Evolutionary conservation across 2,329 filamentous ascomycete species (phyloP).

Genomic region (Claviceps humidiphila): DNA sequence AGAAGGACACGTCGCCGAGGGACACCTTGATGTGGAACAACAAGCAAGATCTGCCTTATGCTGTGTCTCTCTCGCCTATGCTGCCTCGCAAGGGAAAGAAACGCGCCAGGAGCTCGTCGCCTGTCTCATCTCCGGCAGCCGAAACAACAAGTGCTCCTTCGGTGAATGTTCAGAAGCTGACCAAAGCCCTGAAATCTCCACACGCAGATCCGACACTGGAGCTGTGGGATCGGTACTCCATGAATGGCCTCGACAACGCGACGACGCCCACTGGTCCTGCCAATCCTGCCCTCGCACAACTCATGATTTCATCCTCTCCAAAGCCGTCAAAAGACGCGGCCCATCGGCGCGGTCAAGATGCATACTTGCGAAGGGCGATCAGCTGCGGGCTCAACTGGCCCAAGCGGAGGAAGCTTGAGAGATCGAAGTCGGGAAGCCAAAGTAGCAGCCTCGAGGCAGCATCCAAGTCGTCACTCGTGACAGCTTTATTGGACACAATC

Average conservation of each 20-base stretch:
- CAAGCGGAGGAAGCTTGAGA: slow-evolving; percentile 51
- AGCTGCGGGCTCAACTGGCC: slow-evolving; percentile 61
- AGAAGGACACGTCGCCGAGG: slow-evolving; percentile 40
- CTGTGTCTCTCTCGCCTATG: slow-evolving; percentile 32
- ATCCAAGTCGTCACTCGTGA: slow-evolving; percentile 45
- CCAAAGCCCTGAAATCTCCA: slow-evolving; percentile 48
- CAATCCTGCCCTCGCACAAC: slow-evolving; percentile 47
- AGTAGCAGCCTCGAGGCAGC: slow-evolving; percentile 28
- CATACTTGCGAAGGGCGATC: slow-evolving; percentile 45
- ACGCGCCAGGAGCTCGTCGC: slow-evolving; percentile 61
- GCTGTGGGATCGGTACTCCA: slow-evolving; percentile 63
- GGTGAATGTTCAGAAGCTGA: slow-evolving; percentile 45
- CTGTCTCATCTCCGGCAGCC: slow-evolving; percentile 50
- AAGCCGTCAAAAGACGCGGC: slow-evolving; percentile 36
- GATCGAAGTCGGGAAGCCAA: slow-evolving; percentile 25
- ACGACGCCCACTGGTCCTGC: slow-evolving; percentile 30
- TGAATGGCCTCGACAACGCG: slow-evolving; percentile 28
- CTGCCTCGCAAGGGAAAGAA: slow-evolving; percentile 44
- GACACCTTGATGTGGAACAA: slow-evolving; percentile 50
- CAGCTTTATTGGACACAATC: slow-evolving; percentile 54
- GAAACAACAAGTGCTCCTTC: slow-evolving; percentile 30
- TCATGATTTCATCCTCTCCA: slow-evolving; percentile 60
- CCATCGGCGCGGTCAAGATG: slow-evolving; percentile 25
- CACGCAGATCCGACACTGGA: slow-evolving; percentile 61
- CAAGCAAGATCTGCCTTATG: slow-evolving; percentile 27